These are phyloP conservation scores for Trichodelitschia bisporula DNA, from an alignment of 495 filamentous ascomycete species.

Conservation along the genomic window DNA sequence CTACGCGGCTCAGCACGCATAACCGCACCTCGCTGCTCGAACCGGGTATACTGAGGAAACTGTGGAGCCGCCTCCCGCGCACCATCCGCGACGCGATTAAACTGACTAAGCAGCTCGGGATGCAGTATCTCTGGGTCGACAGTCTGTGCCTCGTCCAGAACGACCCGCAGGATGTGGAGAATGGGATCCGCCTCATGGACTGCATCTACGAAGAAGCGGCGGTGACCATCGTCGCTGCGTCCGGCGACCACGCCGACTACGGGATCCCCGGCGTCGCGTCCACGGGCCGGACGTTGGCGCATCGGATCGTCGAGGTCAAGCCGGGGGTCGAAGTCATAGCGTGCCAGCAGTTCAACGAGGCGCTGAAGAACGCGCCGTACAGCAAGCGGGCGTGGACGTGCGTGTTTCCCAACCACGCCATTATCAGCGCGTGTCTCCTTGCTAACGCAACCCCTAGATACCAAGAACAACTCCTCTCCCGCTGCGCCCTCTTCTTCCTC, in stretches of 20 bases:
- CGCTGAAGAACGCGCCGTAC: neutral
- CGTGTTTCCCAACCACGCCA: neutral
- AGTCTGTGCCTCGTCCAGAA: neutral
- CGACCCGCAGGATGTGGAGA: neutral
- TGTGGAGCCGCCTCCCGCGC: neutral
- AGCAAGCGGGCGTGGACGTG: neutral
- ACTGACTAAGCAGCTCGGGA: neutral
- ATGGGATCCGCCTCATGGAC: constrained; percentile 2
- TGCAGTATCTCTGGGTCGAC: neutral
- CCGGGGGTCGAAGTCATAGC: neutral
- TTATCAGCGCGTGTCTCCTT: neutral
- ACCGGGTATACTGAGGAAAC: no score
- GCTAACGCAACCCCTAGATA: neutral
- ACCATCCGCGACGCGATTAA: neutral
- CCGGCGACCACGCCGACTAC: neutral
- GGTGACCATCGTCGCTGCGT: constrained; percentile 2
- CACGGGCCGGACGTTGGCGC: neutral
- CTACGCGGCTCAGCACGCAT: neutral
- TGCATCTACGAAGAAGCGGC: constrained; percentile 1
- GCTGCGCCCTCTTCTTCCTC: neutral
- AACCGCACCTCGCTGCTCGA: no score
- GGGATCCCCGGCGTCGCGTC: constrained; percentile 1
- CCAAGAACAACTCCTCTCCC: neutral
- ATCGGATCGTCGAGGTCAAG: neutral
- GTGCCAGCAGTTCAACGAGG: neutral